Evolutionary conservation across 2,329 filamentous ascomycete species (phyloP).

Genomic region (Aspergillus piperis): DNA sequence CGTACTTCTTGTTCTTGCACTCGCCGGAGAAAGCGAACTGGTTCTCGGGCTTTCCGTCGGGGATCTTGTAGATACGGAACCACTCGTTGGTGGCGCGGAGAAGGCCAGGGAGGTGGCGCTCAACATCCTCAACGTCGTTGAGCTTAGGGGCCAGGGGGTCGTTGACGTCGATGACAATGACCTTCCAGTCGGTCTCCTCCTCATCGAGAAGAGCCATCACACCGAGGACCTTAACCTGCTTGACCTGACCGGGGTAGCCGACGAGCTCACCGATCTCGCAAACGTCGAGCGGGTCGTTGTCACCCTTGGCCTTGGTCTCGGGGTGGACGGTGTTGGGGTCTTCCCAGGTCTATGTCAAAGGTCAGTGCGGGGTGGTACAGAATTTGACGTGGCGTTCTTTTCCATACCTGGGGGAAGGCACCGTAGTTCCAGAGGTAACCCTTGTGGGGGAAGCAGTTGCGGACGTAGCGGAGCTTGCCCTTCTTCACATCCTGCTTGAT

Average conservation of each 20-base stretch:
- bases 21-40: slow-evolving; percentile 99
- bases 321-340: slow-evolving; percentile 95
- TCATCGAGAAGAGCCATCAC: slow-evolving; percentile 99
- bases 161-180: slow-evolving; percentile 98
- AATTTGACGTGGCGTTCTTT: not conserved
- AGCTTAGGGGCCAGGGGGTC: slow-evolving; percentile 95
- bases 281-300: slow-evolving; percentile 98
- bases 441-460: slow-evolving; percentile 99
- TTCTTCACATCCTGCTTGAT: slow-evolving; percentile 99
- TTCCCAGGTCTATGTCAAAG: slow-evolving; percentile 79
- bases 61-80: slow-evolving; percentile 99
- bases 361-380: slow-evolving; percentile 3
- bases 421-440: slow-evolving; percentile 99
- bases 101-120: slow-evolving; percentile 95
- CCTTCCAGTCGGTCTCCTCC: slow-evolving; percentile 99
- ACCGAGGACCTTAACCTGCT: slow-evolving; percentile 99
- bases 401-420: slow-evolving; percentile 89
- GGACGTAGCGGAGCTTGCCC: slow-evolving; percentile 98
- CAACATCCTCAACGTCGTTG: slow-evolving; percentile 98
- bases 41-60: slow-evolving; percentile 99
- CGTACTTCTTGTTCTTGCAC: slow-evolving; percentile 98
- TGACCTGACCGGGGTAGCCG: slow-evolving; percentile 92
- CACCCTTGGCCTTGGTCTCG: slow-evolving; percentile 99
- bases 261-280: slow-evolving; percentile 99
- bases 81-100: slow-evolving; percentile 98